Evolutionary conservation across 2,329 filamentous ascomycete genomes (phyloP), one percentile per base, ranked within the genome.

Genomic region (Hymenoscyphus albidus): DNA sequence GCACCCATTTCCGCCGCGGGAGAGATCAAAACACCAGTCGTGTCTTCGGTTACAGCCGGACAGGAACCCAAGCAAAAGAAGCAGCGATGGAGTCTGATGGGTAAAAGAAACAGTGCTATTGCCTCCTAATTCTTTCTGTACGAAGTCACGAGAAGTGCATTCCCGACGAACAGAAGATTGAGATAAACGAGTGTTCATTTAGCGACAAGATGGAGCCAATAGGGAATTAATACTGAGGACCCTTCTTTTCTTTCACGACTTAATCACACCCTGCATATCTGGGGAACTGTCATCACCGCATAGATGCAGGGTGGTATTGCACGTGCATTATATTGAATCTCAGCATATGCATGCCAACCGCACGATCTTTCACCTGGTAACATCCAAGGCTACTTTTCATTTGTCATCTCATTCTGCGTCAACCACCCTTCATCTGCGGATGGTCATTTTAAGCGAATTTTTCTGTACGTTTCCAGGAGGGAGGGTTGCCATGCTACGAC

Each of bases 1-100:
- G 74, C 74, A 44, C 74, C 74, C 12, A 40, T 72, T 13, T 65
- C 58, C 39, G 67, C 68, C 44, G 66, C 67, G 3, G n/a, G 48
- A 54, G 40, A 40, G 7, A 27, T 54, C n/a, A 69, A 66, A 60
- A 32, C 48, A 9, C 59, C 66, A 13, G 61, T 59, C 10, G 56
- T 44, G 27, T 58, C 63, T 27, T 22, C 64, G 14, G 44, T 38
- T 1, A 48, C 63, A 1, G 62, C 60, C 6, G 56, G 39, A 63
- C 62, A 59, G 35, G 65, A 69, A 5, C 56, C 35, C 12, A 70
- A 70, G 61, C 67, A 59, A 35, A 72, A 70, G 62, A 73, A 71
- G 64, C 60, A 65, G 60, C 64, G 68, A 64, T 73, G 71, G 71
- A 73, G 69, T 51, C 27, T 73, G 12, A 62, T 70, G 35, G 70